phyloP scores from a whole-genome alignment of 306 rosid genomes.

The Lotus japonicus region DNA sequence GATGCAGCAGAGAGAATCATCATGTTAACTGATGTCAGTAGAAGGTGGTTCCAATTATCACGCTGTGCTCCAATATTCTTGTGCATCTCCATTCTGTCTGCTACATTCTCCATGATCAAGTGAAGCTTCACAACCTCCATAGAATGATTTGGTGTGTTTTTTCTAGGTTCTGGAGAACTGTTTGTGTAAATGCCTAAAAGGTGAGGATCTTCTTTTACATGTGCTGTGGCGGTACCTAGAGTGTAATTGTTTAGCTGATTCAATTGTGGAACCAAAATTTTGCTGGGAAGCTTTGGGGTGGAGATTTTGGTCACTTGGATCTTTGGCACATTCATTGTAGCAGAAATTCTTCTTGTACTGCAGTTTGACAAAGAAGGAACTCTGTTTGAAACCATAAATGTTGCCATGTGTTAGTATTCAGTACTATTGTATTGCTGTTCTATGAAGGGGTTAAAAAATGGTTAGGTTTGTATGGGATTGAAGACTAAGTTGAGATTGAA shows the following conservation, averaged over 20 bases:
- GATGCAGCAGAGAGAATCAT: constrained; percentile 70
- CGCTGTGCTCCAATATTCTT: constrained; percentile 64
- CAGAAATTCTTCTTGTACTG: constrained; percentile 15
- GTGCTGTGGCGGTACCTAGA: constrained; percentile 3
- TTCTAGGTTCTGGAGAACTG: neutral
- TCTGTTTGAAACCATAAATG: constrained; percentile 17
- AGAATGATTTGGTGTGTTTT: neutral
- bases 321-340: constrained; percentile 26
- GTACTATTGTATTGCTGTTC: neutral
- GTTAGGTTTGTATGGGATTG: neutral
- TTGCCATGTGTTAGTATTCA: constrained; percentile 34
- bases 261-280: constrained; percentile 32
- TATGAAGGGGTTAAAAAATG: constrained; percentile 11
- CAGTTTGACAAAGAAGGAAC: constrained; percentile 13
- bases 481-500: neutral
- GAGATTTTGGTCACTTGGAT: constrained; percentile 16
- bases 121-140: constrained; percentile 39
- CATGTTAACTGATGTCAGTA: constrained; percentile 45
- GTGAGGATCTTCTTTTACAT: constrained; percentile 2
- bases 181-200: neutral
- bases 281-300: constrained; percentile 26
- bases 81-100: constrained; percentile 80
- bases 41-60: constrained; percentile 72
- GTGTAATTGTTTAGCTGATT: constrained; percentile 20
- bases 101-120: constrained; percentile 46